Base-by-base conservation (phyloP, 495 filamentous ascomycete genomes). In the Aeminium ludgeri region DNA sequence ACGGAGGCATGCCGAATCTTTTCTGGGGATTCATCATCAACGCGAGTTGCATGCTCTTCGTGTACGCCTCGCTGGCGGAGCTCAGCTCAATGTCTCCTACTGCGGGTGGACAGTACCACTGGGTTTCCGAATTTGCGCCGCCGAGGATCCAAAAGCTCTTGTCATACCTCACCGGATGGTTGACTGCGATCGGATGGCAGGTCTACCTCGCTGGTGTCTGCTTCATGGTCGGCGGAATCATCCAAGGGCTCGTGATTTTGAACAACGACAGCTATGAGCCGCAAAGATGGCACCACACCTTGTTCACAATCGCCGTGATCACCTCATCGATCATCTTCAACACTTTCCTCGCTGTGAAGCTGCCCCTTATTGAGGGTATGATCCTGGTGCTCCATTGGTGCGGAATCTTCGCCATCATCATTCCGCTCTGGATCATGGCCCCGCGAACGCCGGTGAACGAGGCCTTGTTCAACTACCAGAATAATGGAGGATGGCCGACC, bases 331-430 rank as follows among this genome's bases (percentile, higher is more conserved):
- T 42, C 13, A 6, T 48, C 15, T 34, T 50, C 25, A 50, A 53
- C 28, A 44, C 38, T 0, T 30, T 35, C 31, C 11, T 39, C n/a
- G 46, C 46, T 8, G 20, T 36, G 15, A 29, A 48, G 7, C 44
- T 58, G 6, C 53, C 55, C 8, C 29, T 51, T 3, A 25, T 43
- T 25, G 55, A 55, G 35, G 47, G 44, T 1, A 33, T 51, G 11
- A 42, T 29, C 7, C 10, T 45, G 10, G 6, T 33, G 16, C 20
- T 49, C 7, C 50, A 53, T 34, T 37, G 53, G 17, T 15, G 43
- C 13, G 55, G 41, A 13, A 50, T 71, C 40, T 61, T 71, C 36
- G 63, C 55, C 6, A 56, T 71, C 36, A 41, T 71, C 6, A 63
- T 69, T 28, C 58, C 63, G 0, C 44, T 69, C 17, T 56, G 50